These are phyloP conservation scores for Physcomitrellopsis africana DNA, from an alignment of 225 moss, liverwort and hornwort species.

Conservation along the genomic window DNA sequence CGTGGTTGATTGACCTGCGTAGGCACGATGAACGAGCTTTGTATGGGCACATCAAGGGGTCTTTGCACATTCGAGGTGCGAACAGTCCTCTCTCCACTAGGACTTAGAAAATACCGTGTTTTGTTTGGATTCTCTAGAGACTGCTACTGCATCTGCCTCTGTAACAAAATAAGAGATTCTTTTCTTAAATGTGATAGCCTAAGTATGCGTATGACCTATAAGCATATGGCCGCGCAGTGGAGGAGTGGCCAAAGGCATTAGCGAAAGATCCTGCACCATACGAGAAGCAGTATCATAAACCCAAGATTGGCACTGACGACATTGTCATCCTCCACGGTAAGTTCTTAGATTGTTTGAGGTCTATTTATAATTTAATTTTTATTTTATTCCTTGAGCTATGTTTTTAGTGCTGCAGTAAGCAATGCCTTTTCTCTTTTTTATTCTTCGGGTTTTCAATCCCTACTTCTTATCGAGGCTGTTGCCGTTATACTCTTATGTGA, in stretches of 20 bases:
- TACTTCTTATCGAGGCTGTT: too few species aligned
- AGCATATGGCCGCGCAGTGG: constrained; percentile 47
- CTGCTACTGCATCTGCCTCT: too few species aligned
- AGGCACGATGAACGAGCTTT: constrained; percentile 84
- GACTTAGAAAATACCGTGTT: neutral
- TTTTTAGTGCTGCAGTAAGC: too few species aligned
- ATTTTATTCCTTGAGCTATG: neutral
- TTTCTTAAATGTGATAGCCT: too few species aligned
- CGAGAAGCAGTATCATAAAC: constrained; percentile 70
- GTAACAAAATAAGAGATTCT: too few species aligned
- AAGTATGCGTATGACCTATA: neutral
- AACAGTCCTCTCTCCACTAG: constrained; percentile 13
- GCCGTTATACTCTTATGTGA: too few species aligned
- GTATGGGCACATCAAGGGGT: constrained; percentile 85
- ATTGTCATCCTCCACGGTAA: constrained; percentile 40
- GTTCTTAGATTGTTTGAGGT: neutral
- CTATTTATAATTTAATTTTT: neutral
- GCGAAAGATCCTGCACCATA: constrained; percentile 57
- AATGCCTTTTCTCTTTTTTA: neutral
- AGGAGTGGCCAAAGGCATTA: constrained; percentile 78
- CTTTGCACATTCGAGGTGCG: constrained; percentile 86
- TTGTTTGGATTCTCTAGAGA: neutral
- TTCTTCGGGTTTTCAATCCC: neutral
- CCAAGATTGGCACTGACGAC: constrained; percentile 57
- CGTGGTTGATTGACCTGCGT: constrained; percentile 81